Conservation (phyloP, 2,329 filamentous ascomycete species). For the Aspergillus carbonarius region DNA sequence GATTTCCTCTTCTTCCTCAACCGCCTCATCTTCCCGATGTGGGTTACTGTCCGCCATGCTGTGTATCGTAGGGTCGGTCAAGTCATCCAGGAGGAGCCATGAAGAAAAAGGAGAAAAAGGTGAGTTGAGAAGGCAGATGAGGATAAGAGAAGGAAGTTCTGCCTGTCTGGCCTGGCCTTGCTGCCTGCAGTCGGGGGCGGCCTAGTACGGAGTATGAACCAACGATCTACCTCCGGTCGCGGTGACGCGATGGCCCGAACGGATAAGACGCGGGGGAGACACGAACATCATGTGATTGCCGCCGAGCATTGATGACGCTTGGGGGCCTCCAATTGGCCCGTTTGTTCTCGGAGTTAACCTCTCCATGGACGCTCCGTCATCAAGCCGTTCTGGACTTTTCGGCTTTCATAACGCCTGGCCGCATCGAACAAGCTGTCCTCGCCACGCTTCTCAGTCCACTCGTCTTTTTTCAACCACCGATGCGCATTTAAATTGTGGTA, state of each 20-base stretch:
- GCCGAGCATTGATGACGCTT: slow-evolving; percentile 30
- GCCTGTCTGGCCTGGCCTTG: slow-evolving; percentile 18
- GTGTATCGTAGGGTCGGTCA: background rate
- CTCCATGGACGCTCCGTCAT: slow-evolving; percentile 16
- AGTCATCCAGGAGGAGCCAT: background rate
- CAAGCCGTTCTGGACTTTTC: slow-evolving; percentile 14
- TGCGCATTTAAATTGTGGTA: background rate
- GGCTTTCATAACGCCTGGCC: background rate
- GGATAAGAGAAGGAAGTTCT: background rate
- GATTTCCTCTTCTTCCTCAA: slow-evolving; percentile 49
- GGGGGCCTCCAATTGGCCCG: slow-evolving; percentile 29
- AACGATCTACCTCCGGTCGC: background rate
- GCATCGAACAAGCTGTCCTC: background rate
- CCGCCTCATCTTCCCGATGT: slow-evolving; percentile 39
- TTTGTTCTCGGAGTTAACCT: slow-evolving; percentile 7
- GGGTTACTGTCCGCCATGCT: slow-evolving; percentile 40
- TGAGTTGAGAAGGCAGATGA: background rate
- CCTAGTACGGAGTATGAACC: background rate
- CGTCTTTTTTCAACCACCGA: background rate
- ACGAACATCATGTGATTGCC: slow-evolving; percentile 36
- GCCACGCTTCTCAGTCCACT: background rate
- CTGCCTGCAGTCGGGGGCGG: slow-evolving; percentile 18
- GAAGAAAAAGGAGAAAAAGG: background rate
- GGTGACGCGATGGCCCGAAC: slow-evolving; percentile 24
- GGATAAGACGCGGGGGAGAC: slow-evolving; percentile 26